phyloP scores from a whole-genome alignment of 2,329 filamentous ascomycete genomes.

The Clarireedia homoeocarpa region DNA sequence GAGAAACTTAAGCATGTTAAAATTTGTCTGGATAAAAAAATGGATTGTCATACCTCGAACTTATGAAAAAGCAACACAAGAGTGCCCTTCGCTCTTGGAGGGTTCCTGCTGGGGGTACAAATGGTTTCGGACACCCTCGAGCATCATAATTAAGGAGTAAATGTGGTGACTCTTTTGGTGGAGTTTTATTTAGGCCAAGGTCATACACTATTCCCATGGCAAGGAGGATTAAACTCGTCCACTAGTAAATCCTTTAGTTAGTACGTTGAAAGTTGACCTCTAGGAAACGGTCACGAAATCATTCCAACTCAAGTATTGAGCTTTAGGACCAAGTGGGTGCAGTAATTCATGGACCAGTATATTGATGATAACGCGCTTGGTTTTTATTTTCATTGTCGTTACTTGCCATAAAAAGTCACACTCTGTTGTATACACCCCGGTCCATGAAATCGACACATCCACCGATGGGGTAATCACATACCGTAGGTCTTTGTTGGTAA shows the following conservation, averaged over 20 bases:
- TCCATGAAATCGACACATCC: neutral
- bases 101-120: slow-evolving; percentile 28
- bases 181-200: slow-evolving; percentile 13
- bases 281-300: too few species aligned
- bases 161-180: slow-evolving; percentile 8
- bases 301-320: too few species aligned
- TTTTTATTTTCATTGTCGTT: neutral
- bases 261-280: neutral
- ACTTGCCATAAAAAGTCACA: neutral
- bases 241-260: neutral
- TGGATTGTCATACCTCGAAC: slow-evolving; percentile 30
- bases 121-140: slow-evolving; percentile 5
- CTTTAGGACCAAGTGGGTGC: too few species aligned
- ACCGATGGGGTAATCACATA: neutral
- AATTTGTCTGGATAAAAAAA: neutral
- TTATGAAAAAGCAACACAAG: slow-evolving; percentile 40
- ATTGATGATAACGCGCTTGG: neutral
- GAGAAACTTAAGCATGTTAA: slow-evolving; percentile 28
- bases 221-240: slow-evolving; percentile 11
- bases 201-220: slow-evolving; percentile 13
- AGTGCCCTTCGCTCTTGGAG: slow-evolving; percentile 43
- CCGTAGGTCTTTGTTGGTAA: slow-evolving; percentile 1
- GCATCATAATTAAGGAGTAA: slow-evolving; percentile 1
- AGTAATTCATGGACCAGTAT: too few species aligned
- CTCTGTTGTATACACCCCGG: neutral